phyloP scores from a whole-genome alignment of 148 eudicot genomes.

The Silene conica region DNA sequence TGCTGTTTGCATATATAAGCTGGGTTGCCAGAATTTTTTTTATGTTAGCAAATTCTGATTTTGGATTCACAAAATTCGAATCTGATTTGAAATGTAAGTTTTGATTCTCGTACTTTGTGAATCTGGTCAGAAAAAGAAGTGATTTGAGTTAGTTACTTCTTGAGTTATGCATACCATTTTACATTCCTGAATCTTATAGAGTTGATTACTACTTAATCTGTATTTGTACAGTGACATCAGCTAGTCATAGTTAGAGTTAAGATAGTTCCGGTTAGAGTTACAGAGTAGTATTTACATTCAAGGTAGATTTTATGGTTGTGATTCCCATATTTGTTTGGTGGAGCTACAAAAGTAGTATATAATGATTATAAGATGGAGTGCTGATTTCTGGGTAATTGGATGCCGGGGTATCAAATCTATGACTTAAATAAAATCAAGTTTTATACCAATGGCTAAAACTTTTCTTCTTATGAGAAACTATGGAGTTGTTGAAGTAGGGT shows the following conservation, averaged over 20 bases:
- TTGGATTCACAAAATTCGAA: neutral
- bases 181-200: neutral
- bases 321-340: neutral
- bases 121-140: neutral
- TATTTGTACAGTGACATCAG: neutral
- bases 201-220: neutral
- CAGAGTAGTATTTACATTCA: neutral
- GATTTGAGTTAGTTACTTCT: neutral
- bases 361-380: neutral
- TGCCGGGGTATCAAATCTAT: neutral
- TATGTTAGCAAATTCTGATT: neutral
- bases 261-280: neutral
- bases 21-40: neutral
- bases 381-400: neutral
- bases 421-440: neutral
- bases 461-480: neutral
- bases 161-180: neutral
- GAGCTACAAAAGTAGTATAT: neutral
- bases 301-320: neutral
- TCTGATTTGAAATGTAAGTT: neutral
- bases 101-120: neutral
- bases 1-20: neutral
- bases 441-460: neutral
- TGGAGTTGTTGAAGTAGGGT: neutral
- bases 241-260: neutral